phyloP scores from a whole-genome alignment of 2,329 filamentous ascomycete genomes.

The Myriosclerotinia duriaeana region DNA sequence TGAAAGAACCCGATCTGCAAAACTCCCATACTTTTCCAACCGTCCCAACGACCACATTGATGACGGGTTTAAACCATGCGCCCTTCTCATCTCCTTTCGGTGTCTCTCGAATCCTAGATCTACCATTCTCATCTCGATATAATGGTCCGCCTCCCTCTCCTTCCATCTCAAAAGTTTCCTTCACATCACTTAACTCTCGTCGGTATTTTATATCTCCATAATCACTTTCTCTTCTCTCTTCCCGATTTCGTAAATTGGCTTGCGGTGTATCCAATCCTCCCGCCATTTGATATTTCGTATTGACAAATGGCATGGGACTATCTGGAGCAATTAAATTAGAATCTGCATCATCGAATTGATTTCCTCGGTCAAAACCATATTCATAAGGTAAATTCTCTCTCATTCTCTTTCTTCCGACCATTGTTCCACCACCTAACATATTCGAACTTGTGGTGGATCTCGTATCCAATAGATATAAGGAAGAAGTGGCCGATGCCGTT shows the following conservation, averaged over 20 bases:
- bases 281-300: constrained; percentile 51
- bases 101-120: constrained; percentile 53
- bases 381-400: constrained; percentile 27
- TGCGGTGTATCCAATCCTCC: constrained; percentile 51
- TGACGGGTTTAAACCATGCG: constrained; percentile 41
- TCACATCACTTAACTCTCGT: constrained; percentile 31
- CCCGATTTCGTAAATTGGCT: constrained; percentile 36
- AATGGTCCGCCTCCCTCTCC: constrained; percentile 7
- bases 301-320: constrained; percentile 48
- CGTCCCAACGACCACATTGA: constrained; percentile 60
- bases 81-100: constrained; percentile 44
- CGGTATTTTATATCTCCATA: constrained; percentile 45
- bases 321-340: constrained; percentile 25
- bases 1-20: constrained; percentile 65
- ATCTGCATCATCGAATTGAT: constrained; percentile 26
- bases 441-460: constrained; percentile 27
- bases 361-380: constrained; percentile 13
- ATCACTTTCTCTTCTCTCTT: constrained; percentile 33
- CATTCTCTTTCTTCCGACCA: constrained; percentile 29
- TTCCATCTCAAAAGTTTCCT: constrained; percentile 14
- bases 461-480: constrained; percentile 35
- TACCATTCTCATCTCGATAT: constrained; percentile 23
- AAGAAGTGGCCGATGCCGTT: constrained; percentile 41
- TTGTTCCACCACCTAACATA: background rate
- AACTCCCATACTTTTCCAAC: constrained; percentile 82